phyloP scores from a whole-genome alignment of 1,139 yeast species.

The Taphrina betulina region DNA sequence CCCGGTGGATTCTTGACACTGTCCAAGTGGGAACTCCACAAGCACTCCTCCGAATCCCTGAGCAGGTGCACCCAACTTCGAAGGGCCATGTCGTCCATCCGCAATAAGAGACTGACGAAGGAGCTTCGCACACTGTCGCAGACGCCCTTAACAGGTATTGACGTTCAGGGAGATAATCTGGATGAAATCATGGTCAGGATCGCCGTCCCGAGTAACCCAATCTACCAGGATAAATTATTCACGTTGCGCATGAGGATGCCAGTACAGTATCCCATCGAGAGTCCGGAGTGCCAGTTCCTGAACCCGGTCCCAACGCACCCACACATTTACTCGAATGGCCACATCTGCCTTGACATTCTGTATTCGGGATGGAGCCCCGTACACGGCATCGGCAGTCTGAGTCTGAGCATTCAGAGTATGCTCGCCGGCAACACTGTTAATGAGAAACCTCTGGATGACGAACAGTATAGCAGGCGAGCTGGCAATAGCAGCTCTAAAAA shows the following conservation, averaged over 20 bases:
- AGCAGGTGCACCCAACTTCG: too few species aligned
- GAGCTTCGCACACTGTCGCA: slow-evolving; percentile 11
- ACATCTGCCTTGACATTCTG: slow-evolving; percentile 31
- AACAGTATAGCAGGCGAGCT: slow-evolving; percentile 5
- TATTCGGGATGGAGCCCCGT: slow-evolving; percentile 28
- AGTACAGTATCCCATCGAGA: slow-evolving; percentile 14
- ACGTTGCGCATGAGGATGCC: slow-evolving; percentile 8
- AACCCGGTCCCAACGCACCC: slow-evolving; percentile 12
- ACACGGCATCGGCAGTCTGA: slow-evolving; percentile 17
- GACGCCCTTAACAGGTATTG: not conserved
- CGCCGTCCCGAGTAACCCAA: slow-evolving; percentile 4
- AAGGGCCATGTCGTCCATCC: slow-evolving; percentile 22
- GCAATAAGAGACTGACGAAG: slow-evolving; percentile 23
- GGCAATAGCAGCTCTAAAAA: slow-evolving; percentile 17
- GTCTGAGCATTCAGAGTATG: slow-evolving; percentile 17
- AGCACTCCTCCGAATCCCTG: too few species aligned
- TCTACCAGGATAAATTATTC: slow-evolving; percentile 8
- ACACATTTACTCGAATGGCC: slow-evolving; percentile 24
- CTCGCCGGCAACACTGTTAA: slow-evolving; percentile 22
- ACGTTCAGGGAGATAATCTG: not conserved
- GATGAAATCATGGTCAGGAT: slow-evolving; percentile 15
- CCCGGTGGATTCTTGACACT: too few species aligned
- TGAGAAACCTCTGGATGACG: slow-evolving; percentile 27
- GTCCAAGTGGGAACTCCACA: too few species aligned
- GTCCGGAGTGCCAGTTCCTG: slow-evolving; percentile 16